Conservation (phyloP, 2,329 filamentous ascomycete genomes). For the Madurella fahalii region DNA sequence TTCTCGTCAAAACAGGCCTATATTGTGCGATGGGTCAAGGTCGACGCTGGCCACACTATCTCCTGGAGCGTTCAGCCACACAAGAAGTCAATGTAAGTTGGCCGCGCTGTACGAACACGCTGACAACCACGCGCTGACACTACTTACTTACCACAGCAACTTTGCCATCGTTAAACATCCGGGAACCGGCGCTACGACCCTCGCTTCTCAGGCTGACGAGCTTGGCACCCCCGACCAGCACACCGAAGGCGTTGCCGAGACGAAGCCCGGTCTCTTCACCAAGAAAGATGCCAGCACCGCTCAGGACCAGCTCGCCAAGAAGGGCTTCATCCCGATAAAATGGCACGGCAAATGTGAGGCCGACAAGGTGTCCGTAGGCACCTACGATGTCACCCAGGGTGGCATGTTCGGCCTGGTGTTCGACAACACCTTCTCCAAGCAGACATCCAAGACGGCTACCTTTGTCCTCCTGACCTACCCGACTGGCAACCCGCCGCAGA, state of each 20-base stretch:
- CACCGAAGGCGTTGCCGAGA: slow-evolving; percentile 38
- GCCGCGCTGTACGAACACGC: not conserved
- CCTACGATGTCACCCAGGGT: slow-evolving; percentile 75
- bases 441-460: slow-evolving; percentile 88
- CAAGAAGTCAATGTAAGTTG: slow-evolving; percentile 81
- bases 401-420: slow-evolving; percentile 97
- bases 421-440: slow-evolving; percentile 98
- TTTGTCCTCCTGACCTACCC: slow-evolving; percentile 94
- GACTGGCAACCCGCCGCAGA: slow-evolving; percentile 72
- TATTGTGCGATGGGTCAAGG: slow-evolving; percentile 94
- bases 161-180: slow-evolving; percentile 98
- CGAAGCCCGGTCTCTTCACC: slow-evolving; percentile 44
- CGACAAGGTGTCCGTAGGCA: slow-evolving; percentile 89
- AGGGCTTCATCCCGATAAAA: slow-evolving; percentile 66
- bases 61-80: slow-evolving; percentile 98
- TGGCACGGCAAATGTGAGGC: slow-evolving; percentile 97
- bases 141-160: slow-evolving; percentile 52
- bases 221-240: slow-evolving; percentile 39
- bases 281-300: slow-evolving; percentile 58
- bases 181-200: slow-evolving; percentile 58
- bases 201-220: slow-evolving; percentile 42
- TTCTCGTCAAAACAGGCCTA: slow-evolving; percentile 64
- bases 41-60: slow-evolving; percentile 84
- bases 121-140: slow-evolving; percentile 2
- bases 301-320: slow-evolving; percentile 58